These are phyloP conservation scores for Zoysia japonica DNA, from an alignment of 176 grass and related monocot genomes.

Conservation along the genomic window DNA sequence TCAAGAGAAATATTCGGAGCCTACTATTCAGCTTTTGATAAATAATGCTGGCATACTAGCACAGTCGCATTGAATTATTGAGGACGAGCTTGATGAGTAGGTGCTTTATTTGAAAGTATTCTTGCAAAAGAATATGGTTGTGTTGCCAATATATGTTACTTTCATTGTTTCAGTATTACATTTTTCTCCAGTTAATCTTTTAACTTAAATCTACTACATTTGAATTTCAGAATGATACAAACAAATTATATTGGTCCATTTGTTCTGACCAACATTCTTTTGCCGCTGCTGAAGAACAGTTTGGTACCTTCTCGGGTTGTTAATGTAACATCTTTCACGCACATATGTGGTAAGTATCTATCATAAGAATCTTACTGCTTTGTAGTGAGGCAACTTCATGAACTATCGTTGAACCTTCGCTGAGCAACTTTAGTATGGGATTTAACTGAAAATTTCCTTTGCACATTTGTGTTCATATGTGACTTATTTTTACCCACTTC, in stretches of 20 bases:
- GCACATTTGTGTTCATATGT: neutral
- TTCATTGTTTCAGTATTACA: slow-evolving; percentile 8
- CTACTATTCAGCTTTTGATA: slow-evolving; percentile 80
- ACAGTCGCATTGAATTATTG: slow-evolving; percentile 56
- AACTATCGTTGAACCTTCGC: neutral
- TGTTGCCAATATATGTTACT: slow-evolving; percentile 7
- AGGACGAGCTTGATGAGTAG: slow-evolving; percentile 78
- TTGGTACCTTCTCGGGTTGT: slow-evolving; percentile 61
- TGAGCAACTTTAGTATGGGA: neutral
- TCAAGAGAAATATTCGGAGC: slow-evolving; percentile 45
- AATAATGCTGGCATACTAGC: slow-evolving; percentile 97
- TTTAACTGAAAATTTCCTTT: slow-evolving; percentile 12
- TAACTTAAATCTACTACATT: slow-evolving; percentile 20
- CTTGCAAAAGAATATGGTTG: neutral
- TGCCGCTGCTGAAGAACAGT: slow-evolving; percentile 87
- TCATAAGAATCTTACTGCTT: neutral
- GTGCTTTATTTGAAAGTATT: slow-evolving; percentile 35
- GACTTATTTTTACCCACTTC: neutral
- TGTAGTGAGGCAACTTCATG: neutral
- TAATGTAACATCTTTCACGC: slow-evolving; percentile 95
- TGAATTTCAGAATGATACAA: slow-evolving; percentile 70
- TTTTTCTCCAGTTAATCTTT: neutral
- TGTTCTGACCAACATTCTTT: slow-evolving; percentile 64
- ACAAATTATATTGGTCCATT: slow-evolving; percentile 91
- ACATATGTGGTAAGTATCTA: slow-evolving; percentile 72